A percentile compares a stretch with the other conserved stretches of the same genome.
phyloP scores from a whole-genome alignment of 2,329 filamentous ascomycete genomes.

The Fusarium dimerum region DNA sequence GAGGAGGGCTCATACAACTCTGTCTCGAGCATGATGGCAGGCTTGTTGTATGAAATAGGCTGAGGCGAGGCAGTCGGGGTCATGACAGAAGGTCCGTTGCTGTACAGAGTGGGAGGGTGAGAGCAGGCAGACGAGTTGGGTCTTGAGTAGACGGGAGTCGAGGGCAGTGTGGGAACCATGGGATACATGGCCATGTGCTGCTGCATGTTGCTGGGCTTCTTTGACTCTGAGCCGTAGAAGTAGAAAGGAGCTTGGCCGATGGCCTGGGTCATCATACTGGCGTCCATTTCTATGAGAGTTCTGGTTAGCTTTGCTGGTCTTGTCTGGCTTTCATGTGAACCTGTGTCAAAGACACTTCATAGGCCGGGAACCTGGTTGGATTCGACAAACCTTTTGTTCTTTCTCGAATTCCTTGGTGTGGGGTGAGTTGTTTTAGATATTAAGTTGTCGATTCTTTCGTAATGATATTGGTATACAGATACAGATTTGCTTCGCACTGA shows the following conservation, averaged over 20 bases:
- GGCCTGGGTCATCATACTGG: slow-evolving; percentile 58
- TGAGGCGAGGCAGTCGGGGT: slow-evolving; percentile 78
- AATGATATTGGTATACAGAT: slow-evolving; percentile 18
- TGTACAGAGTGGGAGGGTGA: slow-evolving; percentile 59
- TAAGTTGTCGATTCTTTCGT: slow-evolving; percentile 18
- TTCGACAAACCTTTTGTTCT: slow-evolving; percentile 27
- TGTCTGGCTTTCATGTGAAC: slow-evolving; percentile 15
- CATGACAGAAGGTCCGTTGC: slow-evolving; percentile 61
- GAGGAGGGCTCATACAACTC: slow-evolving; percentile 69
- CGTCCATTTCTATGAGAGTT: slow-evolving; percentile 58
- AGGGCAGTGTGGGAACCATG: slow-evolving; percentile 58
- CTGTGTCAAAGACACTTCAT: slow-evolving; percentile 5
- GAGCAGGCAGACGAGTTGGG: slow-evolving; percentile 68
- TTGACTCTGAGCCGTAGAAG: slow-evolving; percentile 81
- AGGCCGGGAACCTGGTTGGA: slow-evolving; percentile 12
- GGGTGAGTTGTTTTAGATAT: slow-evolving; percentile 24
- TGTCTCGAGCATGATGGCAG: slow-evolving; percentile 77
- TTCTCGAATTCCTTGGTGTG: slow-evolving; percentile 7
- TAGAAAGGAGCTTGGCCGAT: slow-evolving; percentile 78
- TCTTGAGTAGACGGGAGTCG: slow-evolving; percentile 64
- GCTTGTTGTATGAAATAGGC: slow-evolving; percentile 75
- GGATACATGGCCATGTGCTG: slow-evolving; percentile 56
- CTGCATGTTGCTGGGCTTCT: slow-evolving; percentile 51
- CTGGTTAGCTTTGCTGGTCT: slow-evolving; percentile 10
- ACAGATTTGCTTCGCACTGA: slow-evolving; percentile 23